Percentiles rank a stretch among this genome's conserved stretches.
phyloP scores from a whole-genome alignment of 2,329 filamentous ascomycete species.

The Exophiala phaeomuriformis region DNA sequence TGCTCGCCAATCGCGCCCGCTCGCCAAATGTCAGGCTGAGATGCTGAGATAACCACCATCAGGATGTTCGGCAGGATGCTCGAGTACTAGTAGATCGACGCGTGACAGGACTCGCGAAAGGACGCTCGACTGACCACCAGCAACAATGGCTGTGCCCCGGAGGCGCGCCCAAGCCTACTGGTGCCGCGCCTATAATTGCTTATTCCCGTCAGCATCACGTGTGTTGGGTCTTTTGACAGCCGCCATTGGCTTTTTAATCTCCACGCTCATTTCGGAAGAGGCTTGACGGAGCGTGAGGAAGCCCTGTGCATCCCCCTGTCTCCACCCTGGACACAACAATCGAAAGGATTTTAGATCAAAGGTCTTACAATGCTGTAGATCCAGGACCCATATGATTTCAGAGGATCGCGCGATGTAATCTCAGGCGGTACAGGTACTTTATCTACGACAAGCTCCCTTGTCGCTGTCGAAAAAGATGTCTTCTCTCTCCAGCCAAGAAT shows the following conservation, averaged over 20 bases:
- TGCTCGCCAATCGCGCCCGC: no score
- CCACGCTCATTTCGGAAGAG: not conserved
- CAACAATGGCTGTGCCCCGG: no score
- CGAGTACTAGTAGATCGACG: no score
- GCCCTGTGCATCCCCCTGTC: not conserved
- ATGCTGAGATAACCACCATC: no score
- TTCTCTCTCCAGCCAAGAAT: slow-evolving; percentile 4
- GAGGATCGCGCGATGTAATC: not conserved
- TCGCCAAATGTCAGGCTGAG: no score
- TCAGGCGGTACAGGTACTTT: not conserved
- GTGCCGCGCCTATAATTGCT: no score
- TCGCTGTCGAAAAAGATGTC: not conserved
- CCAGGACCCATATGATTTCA: not conserved
- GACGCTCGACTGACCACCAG: no score
- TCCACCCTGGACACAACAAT: not conserved
- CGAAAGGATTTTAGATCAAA: not conserved
- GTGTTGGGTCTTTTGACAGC: no score
- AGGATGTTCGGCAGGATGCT: no score
- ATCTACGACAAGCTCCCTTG: slow-evolving; percentile 4
- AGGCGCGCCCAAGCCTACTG: no score
- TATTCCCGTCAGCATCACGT: no score
- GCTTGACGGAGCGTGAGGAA: not conserved
- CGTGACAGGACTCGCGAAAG: no score
- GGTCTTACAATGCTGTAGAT: not conserved
- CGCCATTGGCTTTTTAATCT: not conserved